Evolutionary conservation across 1,284 basidiomycete species (phyloP), one percentile per base, ranked within the genome.

Genomic region (Cryptococcus sp.): DNA sequence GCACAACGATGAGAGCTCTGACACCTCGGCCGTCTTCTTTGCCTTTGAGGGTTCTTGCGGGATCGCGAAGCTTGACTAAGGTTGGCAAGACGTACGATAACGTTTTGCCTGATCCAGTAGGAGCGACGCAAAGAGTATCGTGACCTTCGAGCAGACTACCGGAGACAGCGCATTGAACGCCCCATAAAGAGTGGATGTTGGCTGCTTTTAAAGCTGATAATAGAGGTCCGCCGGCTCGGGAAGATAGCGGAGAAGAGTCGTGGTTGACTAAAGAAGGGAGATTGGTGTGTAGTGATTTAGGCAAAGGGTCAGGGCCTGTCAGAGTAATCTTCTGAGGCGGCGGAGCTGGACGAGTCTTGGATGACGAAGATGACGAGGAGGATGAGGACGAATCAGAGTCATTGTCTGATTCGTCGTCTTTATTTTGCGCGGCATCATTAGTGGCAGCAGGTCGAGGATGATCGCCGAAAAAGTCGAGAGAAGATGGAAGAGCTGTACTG

Each of bases 101-200:
- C 0, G 93, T 97, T 80, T 97, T 97, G 57, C 93, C 93, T 5
- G 91, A 93, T 54, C 93, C 93, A 0, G 93, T 97, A 0, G 93
- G 93, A 1, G 94, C 94, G 26, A 96, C 89, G 23, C 91, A 93
- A 62, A 90, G 86, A 20, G 95, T 82, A 76, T 97, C 91, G 55
- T 89, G 85, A 57, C 80, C 82, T 84, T 88, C 63, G 52, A 77
- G 52, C 20, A 76, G 41, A 38, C 64, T 64, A 5, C 76, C 74
- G 15, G 57, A 60, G 7, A 76, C 70, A 6, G 72, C 69, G 29
- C 73, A 75, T 61, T 74, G 74, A 7, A 76, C 74, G 22, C 72
- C 71, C 72, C 71, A 76, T 11, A 77, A 53, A 41, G 58, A 57
- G 52, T 68, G 55, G 38, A 74, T 70, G 43, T 68, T 63, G 44